Evolutionary conservation across 2,329 filamentous ascomycete genomes (phyloP), one percentile per base, ranked within the genome.

Genomic region (Lachnellula arida): DNA sequence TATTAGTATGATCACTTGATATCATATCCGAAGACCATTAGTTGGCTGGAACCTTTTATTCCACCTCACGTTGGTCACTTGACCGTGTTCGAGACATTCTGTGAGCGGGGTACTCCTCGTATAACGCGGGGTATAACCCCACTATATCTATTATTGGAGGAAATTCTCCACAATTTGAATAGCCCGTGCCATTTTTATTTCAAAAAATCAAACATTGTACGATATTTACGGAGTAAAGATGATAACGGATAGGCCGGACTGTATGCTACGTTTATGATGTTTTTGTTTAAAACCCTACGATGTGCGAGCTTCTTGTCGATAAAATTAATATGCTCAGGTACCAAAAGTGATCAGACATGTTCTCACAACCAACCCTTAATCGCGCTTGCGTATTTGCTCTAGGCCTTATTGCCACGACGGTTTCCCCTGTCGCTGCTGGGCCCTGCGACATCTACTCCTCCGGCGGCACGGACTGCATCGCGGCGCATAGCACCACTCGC

Each of bases 401-500:
- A 11, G 66, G 69, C 22, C 65, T 78, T 17, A 59, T 69, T 51
- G 71, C 68, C 56, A 65, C 42, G 2, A 23, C 69, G 2, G 61
- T 67, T 53, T 70, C 74, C 7, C 65, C 81, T 32, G 78, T 74
- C 42, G 65, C 72, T 17, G 80, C 81, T 40, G 82, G 75, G 12
- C 82, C 84, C 8, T 87, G 82, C 62, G 84, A 87, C 59, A 75
- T 86, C 58, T 87, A 86, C 70, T 66, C 76, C 1, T 74, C 76
- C 0, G 82, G 81, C 0, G 76, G 76, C 50, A 85, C 81, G 1
- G 81, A 82, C n/a, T 87, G 84, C 62, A 71, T 86, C 11, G 84
- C 84, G 0, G 84, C 84, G 0, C 83, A 86, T 66, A 80, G 80
- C 67, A 86, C 82, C n/a, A 86, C 83, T 55, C 79, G 84, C 4